Evolutionary conservation across 352 stramenopile genomes (phyloP).

Genomic region (Globisporangium acanthophoron): DNA sequence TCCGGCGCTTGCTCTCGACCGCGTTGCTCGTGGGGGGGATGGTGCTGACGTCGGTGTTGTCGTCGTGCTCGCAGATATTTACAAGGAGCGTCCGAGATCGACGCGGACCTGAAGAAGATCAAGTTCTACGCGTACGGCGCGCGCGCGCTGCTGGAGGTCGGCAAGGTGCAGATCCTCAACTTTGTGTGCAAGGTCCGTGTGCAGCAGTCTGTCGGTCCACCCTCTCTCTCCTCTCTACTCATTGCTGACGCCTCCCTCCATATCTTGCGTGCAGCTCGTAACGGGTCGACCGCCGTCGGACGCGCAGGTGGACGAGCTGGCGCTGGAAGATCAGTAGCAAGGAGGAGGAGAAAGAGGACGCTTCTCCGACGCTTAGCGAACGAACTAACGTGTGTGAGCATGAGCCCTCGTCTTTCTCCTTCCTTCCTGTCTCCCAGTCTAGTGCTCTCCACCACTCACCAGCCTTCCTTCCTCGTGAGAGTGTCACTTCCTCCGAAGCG

Average conservation of each 20-base stretch:
- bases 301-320: conserved; percentile 62
- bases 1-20: no score
- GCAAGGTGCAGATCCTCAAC: conserved; percentile 83
- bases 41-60: not conserved
- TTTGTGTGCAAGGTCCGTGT: conserved; percentile 80
- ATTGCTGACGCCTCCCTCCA: not conserved
- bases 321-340: conserved; percentile 42
- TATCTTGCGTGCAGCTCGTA: conserved; percentile 36
- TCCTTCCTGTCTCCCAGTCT: no score
- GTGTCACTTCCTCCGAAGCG: no score
- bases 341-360: not conserved
- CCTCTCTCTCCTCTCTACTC: conserved; percentile 5
- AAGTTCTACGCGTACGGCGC: conserved; percentile 69
- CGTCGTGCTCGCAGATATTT: conserved; percentile 41
- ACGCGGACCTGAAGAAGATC: conserved; percentile 73
- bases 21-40: not conserved
- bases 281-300: conserved; percentile 59
- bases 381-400: not conserved
- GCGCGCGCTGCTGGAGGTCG: conserved; percentile 67
- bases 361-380: no score
- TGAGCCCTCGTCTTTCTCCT: not conserved
- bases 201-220: not conserved
- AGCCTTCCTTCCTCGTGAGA: no score
- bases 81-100: conserved; percentile 55
- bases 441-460: no score